phyloP scores from a whole-genome alignment of 768 basidiomycete species.

The Hydnomerulius pinastri region DNA sequence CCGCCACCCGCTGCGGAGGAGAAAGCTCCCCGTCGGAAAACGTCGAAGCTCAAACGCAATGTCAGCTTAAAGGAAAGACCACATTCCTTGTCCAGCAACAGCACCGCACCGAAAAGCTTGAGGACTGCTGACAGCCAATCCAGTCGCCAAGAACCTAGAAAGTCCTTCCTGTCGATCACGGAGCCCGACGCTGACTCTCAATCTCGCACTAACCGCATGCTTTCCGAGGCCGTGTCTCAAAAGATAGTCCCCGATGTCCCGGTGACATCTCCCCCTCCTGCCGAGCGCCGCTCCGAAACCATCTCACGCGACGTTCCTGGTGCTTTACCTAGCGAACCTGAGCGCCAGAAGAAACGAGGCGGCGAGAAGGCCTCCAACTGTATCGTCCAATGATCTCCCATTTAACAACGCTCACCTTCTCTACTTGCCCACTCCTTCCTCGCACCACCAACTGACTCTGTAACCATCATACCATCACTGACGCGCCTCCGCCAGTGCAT shows the following conservation, averaged over 20 bases:
- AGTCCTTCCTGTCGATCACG: constrained; percentile 35
- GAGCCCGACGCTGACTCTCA: constrained; percentile 30
- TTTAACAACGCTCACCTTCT: neutral
- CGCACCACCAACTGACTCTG: neutral
- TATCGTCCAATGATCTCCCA: constrained; percentile 23
- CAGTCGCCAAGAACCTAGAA: constrained; percentile 39
- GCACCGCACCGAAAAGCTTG: constrained; percentile 59
- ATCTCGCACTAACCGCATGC: constrained; percentile 14
- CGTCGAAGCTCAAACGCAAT: constrained; percentile 40
- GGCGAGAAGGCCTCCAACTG: constrained; percentile 28
- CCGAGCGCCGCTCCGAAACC: constrained; percentile 1
- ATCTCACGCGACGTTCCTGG: constrained; percentile 12
- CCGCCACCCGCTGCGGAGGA: constrained; percentile 25
- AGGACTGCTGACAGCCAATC: constrained; percentile 52
- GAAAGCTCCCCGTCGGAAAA: constrained; percentile 28
- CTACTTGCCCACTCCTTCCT: neutral
- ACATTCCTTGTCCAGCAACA: constrained; percentile 59
- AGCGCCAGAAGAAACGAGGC: constrained; percentile 30
- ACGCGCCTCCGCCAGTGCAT: neutral
- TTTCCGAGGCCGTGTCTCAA: constrained; percentile 22
- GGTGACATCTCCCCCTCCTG: neutral
- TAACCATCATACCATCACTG: neutral
- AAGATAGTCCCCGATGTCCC: constrained; percentile 15
- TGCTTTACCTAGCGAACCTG: constrained; percentile 11
- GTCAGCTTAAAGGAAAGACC: constrained; percentile 47